Evolutionary conservation across 371 early-diverging fungal species (phyloP).

Genomic region (Mucor velutinosus): DNA sequence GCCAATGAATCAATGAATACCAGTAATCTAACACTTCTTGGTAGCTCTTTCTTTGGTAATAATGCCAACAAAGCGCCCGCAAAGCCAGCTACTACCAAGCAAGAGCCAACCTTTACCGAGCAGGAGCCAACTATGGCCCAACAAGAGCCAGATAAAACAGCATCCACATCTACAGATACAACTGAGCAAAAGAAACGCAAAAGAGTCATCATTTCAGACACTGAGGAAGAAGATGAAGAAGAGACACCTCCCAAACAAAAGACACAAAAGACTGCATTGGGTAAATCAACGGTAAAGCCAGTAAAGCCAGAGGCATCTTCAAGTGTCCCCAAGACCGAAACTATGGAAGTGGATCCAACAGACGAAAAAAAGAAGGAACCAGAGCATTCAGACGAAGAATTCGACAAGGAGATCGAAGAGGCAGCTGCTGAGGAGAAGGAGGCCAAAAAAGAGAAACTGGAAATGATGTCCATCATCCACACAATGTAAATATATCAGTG

Average conservation of each 20-base stretch:
- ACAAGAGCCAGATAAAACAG: not conserved
- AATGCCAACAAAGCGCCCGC: not conserved
- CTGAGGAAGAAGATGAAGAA: constrained; percentile 14
- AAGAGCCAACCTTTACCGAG: not conserved
- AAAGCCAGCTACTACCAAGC: not conserved
- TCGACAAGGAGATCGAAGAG: constrained; percentile 24
- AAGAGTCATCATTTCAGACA: constrained; percentile 5
- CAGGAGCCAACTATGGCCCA: not conserved
- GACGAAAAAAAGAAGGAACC: not conserved
- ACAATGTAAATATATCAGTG: constrained; percentile 14
- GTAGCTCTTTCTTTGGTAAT: constrained; percentile 8
- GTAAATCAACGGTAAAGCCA: not conserved
- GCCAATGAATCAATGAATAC: not conserved
- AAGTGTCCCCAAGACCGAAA: not conserved
- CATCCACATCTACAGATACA: not conserved
- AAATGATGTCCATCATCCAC: constrained; percentile 18
- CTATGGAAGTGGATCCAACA: not conserved
- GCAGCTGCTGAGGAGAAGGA: constrained; percentile 20
- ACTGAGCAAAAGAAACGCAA: constrained; percentile 5
- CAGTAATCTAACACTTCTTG: not conserved
- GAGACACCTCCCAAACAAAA: not conserved
- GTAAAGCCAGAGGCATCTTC: not conserved
- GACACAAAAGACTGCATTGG: not conserved
- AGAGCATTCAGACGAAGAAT: not conserved
- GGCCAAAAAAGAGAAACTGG: constrained; percentile 18